Evolutionary conservation across 176 grass and related monocot species (phyloP), one percentile per base, ranked within the genome.

Genomic region (Triticum timopheevii): DNA sequence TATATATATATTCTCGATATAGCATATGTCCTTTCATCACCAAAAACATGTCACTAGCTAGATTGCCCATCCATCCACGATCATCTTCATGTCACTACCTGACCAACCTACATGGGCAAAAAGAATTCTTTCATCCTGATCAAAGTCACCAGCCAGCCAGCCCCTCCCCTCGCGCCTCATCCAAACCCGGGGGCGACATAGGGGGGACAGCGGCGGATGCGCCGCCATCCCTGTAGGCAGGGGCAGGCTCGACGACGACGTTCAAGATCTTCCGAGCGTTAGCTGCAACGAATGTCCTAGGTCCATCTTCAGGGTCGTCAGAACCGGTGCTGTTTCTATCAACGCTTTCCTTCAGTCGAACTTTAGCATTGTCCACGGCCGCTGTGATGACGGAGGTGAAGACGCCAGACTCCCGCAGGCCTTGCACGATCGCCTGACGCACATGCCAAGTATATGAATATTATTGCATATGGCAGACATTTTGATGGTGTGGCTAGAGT

Each of bases 331-430:
- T 69, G 30, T 67, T 91, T 81, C 64, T 70, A 17, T 9, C 38
- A 76, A 34, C 39, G 22, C 61, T 80, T 81, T 76, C 74, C 27
- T 91, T 83, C 15, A 12, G 49, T n/a, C 44, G 78, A 13, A 89
- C 31, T 67, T 79, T 58, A 2, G 1, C 89, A 7, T 83, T 81
- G 61, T 88, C 82, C 25, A 88, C 79, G 10, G 44, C 39, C 7
- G 90, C 86, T 94, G 77, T 70, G 47, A 98, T 91, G 84, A 74
- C 86, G 17, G 96, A 96, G 82, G 82, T 93, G 85, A 98, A 98
- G 84, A 92, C 88, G 15, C 96, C 92, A 80, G 79, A 91, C 84
- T 98, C 93, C 3, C 96, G 85, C 59, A 98, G 73, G 84, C 86
- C 87, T 92, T 96, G 93, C 83, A 98, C 87, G 77, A 98, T 98